Percentiles rank a stretch among this genome's conserved stretches.
Conservation (phyloP, 108 stramenopile species). For the Cyclostephanos tholiformis region DNA sequence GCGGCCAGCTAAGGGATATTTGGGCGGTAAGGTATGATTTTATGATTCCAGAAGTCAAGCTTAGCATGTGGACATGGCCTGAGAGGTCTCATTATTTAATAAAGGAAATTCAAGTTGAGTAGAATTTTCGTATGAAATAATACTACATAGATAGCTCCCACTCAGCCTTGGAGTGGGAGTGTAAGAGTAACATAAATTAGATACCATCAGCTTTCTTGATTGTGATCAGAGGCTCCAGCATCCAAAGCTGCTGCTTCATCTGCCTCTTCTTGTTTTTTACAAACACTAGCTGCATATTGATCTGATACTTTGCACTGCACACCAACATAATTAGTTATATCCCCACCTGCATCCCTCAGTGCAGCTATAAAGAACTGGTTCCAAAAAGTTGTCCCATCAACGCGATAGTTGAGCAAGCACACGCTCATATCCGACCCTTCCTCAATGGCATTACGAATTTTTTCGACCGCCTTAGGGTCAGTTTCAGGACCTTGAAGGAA, state of each 20-base stretch:
- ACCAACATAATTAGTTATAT: conserved; percentile 97
- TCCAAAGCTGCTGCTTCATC: conserved; percentile 36
- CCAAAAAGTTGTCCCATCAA: conserved; percentile 97
- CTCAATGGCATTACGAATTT: conserved; percentile 91
- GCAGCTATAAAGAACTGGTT: conserved; percentile 98
- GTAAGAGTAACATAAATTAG: not conserved
- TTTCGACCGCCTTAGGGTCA: conserved; percentile 95
- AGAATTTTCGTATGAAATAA: no score
- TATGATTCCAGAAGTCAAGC: no score
- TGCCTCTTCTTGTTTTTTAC: conserved; percentile 83
- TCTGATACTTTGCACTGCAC: conserved; percentile 95
- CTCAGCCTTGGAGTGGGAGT: no score
- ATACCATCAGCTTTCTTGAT: conserved; percentile 4
- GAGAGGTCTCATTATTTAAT: no score
- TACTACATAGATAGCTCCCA: no score
- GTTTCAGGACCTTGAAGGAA: conserved; percentile 95
- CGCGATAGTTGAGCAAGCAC: conserved; percentile 95
- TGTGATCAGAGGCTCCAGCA: not conserved
- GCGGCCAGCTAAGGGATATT: no score
- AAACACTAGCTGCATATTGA: conserved; percentile 86
- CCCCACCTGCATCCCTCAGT: conserved; percentile 86
- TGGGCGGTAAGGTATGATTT: no score
- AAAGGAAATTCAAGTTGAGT: no score
- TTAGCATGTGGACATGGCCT: no score
- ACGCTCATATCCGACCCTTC: conserved; percentile 90